Percentiles rank a stretch among this genome's conserved stretches.
Conservation (phyloP, 345 rosid genomes). For the Eucalyptus decipiens region DNA sequence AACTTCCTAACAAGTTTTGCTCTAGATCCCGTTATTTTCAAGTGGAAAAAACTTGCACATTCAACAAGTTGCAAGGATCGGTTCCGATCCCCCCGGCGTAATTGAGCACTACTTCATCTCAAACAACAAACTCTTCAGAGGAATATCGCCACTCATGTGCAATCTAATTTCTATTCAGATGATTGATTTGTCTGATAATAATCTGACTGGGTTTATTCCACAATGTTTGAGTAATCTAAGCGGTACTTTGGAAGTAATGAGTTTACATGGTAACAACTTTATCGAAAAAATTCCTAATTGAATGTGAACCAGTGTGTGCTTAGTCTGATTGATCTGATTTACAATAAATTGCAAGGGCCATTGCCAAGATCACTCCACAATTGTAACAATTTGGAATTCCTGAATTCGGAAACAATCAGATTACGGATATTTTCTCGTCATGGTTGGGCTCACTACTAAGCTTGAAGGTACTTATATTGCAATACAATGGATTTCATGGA, state of each 20-base stretch:
- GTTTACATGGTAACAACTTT: not conserved
- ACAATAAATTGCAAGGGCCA: not conserved
- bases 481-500: not conserved
- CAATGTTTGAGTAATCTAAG: conserved; percentile 4
- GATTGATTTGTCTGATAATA: conserved; percentile 2
- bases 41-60: not conserved
- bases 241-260: not conserved
- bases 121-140: not conserved
- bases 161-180: not conserved
- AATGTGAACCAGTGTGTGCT: not conserved
- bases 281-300: not conserved
- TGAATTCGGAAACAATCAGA: not conserved
- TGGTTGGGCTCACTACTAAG: conserved; percentile 1
- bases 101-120: not conserved
- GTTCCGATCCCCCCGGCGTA: not conserved
- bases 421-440: not conserved
- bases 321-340: rapidly evolving
- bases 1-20: conserved; percentile 5
- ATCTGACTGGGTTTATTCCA: conserved; percentile 3
- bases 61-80: not conserved
- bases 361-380: not conserved
- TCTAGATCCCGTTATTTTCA: not conserved
- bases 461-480: not conserved
- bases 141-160: not conserved
- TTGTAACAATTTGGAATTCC: not conserved